phyloP scores from a whole-genome alignment of 768 basidiomycete genomes.

The Amanita fuliginea region DNA sequence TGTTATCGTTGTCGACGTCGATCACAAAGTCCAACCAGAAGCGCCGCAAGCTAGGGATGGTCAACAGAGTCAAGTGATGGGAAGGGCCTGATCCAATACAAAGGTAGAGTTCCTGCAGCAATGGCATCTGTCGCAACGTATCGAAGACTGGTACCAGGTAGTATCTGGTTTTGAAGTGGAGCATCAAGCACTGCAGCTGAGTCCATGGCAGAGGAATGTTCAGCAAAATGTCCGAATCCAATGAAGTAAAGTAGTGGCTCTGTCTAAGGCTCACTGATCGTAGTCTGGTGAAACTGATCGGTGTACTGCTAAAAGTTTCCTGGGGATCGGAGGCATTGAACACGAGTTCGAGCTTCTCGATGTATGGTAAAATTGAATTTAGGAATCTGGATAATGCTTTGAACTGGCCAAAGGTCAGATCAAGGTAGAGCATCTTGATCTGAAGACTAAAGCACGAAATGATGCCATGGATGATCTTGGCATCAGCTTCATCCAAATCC shows the following conservation, averaged over 20 bases:
- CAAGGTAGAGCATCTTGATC: neutral
- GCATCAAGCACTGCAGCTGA: neutral
- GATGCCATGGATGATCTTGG: neutral
- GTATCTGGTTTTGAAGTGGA: too few species aligned
- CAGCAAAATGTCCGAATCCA: neutral
- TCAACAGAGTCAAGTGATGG: neutral
- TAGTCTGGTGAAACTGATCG: neutral
- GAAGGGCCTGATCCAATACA: too few species aligned
- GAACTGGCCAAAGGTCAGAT: neutral
- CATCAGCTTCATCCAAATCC: too few species aligned
- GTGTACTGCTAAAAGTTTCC: neutral
- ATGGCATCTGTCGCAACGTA: neutral
- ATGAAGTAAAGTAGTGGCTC: too few species aligned
- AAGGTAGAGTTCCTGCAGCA: neutral
- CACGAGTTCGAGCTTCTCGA: neutral
- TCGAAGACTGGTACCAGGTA: too few species aligned
- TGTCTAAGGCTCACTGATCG: neutral
- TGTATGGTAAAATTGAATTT: neutral
- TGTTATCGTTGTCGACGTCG: neutral
- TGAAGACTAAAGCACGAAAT: neutral
- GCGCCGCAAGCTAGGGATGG: neutral
- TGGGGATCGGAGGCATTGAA: fast-evolving
- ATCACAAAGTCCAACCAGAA: neutral
- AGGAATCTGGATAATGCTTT: neutral
- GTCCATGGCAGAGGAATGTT: neutral